Evolutionary conservation across 2,329 filamentous ascomycete species (phyloP).

Genomic region (Aspergillus aculeatinus): DNA sequence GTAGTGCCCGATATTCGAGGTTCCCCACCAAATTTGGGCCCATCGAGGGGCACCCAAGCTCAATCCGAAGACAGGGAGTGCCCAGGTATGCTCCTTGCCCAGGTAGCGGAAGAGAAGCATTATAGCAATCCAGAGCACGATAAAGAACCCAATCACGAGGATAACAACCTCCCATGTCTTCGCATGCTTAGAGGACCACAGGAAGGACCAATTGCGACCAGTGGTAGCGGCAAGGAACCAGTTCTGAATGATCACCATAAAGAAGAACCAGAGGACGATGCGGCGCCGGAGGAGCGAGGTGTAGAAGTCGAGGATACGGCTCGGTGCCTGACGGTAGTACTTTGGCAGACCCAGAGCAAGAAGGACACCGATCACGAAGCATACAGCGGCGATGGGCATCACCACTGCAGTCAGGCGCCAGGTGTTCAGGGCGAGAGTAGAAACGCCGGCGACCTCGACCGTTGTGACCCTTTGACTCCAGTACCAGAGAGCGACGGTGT

Average conservation of each 20-base stretch:
- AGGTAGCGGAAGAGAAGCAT: background rate
- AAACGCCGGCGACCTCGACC: constrained; percentile 1
- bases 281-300: constrained; percentile 2
- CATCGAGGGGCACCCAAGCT: constrained; percentile 1
- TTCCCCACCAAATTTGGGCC: constrained; percentile 7
- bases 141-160: background rate
- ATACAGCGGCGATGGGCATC: constrained; percentile 2
- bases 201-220: constrained; percentile 7
- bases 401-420: constrained; percentile 6
- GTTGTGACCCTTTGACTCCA: constrained; percentile 58
- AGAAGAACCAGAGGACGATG: constrained; percentile 7
- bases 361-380: background rate
- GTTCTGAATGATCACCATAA: constrained; percentile 8
- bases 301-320: constrained; percentile 6
- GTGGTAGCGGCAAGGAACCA: constrained; percentile 3
- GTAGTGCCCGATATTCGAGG: constrained; percentile 3
- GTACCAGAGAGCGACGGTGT: constrained; percentile 63
- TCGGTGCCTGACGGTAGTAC: constrained; percentile 5
- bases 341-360: constrained; percentile 5
- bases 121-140: background rate
- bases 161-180: constrained; percentile 1
- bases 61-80: constrained; percentile 3
- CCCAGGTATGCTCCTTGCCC: constrained; percentile 5
- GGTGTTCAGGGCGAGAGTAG: background rate
- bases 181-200: constrained; percentile 3